These are phyloP conservation scores for Suillus sp. DNA, from an alignment of 768 basidiomycete species.

Conservation along the genomic window DNA sequence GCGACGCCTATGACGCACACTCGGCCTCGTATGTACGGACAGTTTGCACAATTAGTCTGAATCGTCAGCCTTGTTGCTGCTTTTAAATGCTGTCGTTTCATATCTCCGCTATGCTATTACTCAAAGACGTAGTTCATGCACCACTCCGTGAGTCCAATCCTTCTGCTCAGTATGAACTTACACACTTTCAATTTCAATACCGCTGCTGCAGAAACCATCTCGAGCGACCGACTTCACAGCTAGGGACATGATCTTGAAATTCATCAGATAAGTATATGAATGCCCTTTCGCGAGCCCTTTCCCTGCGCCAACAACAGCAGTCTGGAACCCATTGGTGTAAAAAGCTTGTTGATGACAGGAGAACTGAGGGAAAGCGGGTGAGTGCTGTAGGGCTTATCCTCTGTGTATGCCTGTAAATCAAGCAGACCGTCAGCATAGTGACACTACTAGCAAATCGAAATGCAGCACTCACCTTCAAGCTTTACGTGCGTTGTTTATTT, in stretches of 20 bases:
- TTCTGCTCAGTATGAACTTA: no score
- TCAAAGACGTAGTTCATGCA: background rate
- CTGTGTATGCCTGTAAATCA: background rate
- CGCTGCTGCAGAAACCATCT: no score
- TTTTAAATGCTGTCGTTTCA: background rate
- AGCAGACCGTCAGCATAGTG: background rate
- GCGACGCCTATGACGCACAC: no score
- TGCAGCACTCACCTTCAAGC: background rate
- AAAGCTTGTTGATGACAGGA: background rate
- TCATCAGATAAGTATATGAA: no score
- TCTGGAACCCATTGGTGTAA: constrained; percentile 72
- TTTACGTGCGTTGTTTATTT: background rate
- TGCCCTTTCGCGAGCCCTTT: no score
- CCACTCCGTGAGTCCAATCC: no score
- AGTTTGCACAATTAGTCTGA: no score
- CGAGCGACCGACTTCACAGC: no score
- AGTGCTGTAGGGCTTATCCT: background rate
- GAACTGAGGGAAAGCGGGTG: background rate
- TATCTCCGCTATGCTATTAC: background rate
- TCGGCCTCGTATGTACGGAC: no score
- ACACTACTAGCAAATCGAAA: background rate
- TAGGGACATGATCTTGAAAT: no score
- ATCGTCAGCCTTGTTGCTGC: no score
- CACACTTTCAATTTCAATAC: no score
- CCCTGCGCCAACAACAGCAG: constrained; percentile 67